Conservation (phyloP, 345 rosid species). For the Sonneratia caseolaris region DNA sequence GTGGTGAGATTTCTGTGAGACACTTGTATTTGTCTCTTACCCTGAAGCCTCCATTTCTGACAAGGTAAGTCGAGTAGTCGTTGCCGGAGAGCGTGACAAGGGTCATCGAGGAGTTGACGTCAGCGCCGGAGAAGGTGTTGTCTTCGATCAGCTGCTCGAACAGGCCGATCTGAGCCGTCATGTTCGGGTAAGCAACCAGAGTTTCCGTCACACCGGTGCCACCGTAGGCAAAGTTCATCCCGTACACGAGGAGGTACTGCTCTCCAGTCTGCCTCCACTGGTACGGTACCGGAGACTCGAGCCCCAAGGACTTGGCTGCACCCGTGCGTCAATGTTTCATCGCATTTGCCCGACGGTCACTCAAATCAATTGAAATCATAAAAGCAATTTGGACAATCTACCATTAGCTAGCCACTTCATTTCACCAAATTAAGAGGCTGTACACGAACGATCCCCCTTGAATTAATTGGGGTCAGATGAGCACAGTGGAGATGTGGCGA, state of each 20-base stretch:
- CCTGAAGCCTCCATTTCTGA: constrained; percentile 30
- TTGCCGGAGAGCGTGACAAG: constrained; percentile 60
- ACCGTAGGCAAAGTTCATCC: constrained; percentile 86
- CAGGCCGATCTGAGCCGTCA: constrained; percentile 62
- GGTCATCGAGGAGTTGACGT: constrained; percentile 36
- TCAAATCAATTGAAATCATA: too few relatives aligned
- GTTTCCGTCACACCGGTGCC: constrained; percentile 78
- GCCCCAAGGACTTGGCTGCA: not conserved
- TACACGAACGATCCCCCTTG: too few relatives aligned
- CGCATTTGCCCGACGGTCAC: too few relatives aligned
- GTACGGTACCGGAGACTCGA: constrained; percentile 61
- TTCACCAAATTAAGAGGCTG: too few relatives aligned
- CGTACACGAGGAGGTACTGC: constrained; percentile 24
- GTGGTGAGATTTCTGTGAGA: too few relatives aligned
- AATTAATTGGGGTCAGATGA: too few relatives aligned
- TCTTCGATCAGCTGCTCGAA: constrained; percentile 33
- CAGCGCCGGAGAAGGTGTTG: constrained; percentile 22
- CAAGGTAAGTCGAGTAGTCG: constrained; percentile 41
- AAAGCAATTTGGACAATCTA: too few relatives aligned
- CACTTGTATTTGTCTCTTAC: constrained; percentile 16
- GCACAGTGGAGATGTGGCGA: too few relatives aligned
- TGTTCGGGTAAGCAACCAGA: constrained; percentile 35
- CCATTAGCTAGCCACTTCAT: too few relatives aligned
- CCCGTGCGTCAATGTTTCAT: too few relatives aligned
- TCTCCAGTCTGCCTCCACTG: constrained; percentile 25